These are phyloP conservation scores for Vigna reflexopilosa DNA, from an alignment of 306 rosid genomes.

Conservation along the genomic window DNA sequence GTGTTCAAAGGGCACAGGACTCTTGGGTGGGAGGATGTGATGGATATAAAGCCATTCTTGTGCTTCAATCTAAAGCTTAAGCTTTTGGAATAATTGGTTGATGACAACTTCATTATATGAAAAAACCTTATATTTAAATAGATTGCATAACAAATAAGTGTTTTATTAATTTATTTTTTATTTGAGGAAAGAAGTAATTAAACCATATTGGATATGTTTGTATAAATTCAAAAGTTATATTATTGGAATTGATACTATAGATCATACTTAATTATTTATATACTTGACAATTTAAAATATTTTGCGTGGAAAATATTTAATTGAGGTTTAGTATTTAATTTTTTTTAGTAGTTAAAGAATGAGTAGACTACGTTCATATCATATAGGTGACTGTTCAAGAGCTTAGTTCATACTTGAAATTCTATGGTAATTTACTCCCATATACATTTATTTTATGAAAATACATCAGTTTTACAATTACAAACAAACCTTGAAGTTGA, in stretches of 20 bases:
- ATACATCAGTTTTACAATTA: no score
- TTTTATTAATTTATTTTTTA: neutral
- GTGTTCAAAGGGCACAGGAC: neutral
- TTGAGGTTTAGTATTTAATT: neutral
- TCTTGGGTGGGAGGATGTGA: neutral
- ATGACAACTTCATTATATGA: neutral
- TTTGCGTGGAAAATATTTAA: no score
- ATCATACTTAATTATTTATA: neutral
- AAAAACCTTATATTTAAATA: neutral
- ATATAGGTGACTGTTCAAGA: neutral
- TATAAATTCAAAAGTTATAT: neutral
- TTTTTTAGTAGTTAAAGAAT: neutral
- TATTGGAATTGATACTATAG: neutral
- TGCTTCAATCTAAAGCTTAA: neutral
- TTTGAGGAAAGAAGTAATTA: conserved; percentile 4
- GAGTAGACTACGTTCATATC: neutral
- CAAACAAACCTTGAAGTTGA: no score
- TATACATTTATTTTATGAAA: no score
- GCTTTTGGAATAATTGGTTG: neutral
- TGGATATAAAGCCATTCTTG: neutral
- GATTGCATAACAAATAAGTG: neutral
- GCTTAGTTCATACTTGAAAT: neutral
- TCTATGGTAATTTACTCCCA: no score
- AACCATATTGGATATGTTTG: neutral
- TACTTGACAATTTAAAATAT: neutral